A percentile compares a stretch with the other conserved stretches of the same genome.
These are phyloP conservation scores for Pseudonectria buxi DNA, from an alignment of 2,329 filamentous ascomycete genomes.

Conservation along the genomic window DNA sequence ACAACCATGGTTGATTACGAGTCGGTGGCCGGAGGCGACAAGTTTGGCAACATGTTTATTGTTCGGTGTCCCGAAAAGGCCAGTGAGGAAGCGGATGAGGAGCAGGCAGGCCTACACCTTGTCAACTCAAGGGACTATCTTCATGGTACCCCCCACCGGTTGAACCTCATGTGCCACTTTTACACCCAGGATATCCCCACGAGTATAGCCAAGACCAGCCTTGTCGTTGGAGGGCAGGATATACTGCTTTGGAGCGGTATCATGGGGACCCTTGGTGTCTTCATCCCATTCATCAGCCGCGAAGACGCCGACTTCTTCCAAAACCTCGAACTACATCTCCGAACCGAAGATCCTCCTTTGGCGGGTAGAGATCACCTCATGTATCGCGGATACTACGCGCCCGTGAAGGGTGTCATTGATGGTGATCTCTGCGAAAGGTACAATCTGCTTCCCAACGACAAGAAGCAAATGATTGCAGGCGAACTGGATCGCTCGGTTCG, in stretches of 20 bases:
- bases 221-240: constrained; percentile 87
- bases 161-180: constrained; percentile 81
- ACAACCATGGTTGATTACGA: constrained; percentile 97
- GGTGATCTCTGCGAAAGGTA: constrained; percentile 94
- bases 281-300: constrained; percentile 84
- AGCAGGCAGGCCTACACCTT: constrained; percentile 84
- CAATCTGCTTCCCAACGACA: constrained; percentile 73
- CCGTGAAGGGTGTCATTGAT: constrained; percentile 94
- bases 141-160: constrained; percentile 77
- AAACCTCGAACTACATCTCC: constrained; percentile 79
- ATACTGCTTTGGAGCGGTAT: constrained; percentile 90
- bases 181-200: constrained; percentile 90
- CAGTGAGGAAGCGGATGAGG: constrained; percentile 85
- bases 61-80: constrained; percentile 80
- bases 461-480: constrained; percentile 90
- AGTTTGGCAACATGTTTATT: constrained; percentile 95
- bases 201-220: constrained; percentile 77
- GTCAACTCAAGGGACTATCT: constrained; percentile 85
- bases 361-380: constrained; percentile 92
- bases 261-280: constrained; percentile 87
- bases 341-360: constrained; percentile 78
- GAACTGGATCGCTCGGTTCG: constrained; percentile 85
- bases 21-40: constrained; percentile 88
- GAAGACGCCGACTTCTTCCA: constrained; percentile 99
- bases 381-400: constrained; percentile 91